These are phyloP conservation scores for Amanita molliuscula DNA, from an alignment of 768 basidiomycete species.

Conservation along the genomic window DNA sequence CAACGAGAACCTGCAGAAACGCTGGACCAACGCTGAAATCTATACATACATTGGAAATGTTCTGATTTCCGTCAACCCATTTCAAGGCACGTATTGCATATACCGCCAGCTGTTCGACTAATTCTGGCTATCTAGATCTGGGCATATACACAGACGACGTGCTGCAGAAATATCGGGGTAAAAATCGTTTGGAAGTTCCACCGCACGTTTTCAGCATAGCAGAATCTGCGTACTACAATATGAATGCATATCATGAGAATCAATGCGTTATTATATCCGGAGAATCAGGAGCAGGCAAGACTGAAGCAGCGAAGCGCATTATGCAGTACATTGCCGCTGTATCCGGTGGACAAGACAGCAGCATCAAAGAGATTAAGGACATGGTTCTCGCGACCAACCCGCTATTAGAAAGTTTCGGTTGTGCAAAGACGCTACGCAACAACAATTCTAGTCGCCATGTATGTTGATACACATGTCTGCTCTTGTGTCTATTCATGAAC, in stretches of 20 bases:
- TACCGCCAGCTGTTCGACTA: background rate
- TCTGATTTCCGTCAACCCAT: slow-evolving; percentile 98
- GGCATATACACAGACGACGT: slow-evolving; percentile 95
- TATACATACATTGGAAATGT: slow-evolving; percentile 99
- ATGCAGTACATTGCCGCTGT: slow-evolving; percentile 99
- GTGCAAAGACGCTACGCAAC: slow-evolving; percentile 96
- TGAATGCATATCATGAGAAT: slow-evolving; percentile 99
- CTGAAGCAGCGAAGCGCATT: slow-evolving; percentile 97
- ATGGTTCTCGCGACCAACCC: slow-evolving; percentile 99
- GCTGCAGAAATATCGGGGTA: slow-evolving; percentile 79
- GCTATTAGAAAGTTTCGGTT: slow-evolving; percentile 93
- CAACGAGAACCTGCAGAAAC: slow-evolving; percentile 96
- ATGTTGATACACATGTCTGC: slow-evolving; percentile 20
- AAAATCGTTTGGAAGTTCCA: slow-evolving; percentile 96
- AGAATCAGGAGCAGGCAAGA: slow-evolving; percentile 98
- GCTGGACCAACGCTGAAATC: slow-evolving; percentile 92
- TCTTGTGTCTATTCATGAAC: slow-evolving; percentile 11
- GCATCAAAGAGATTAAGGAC: slow-evolving; percentile 97
- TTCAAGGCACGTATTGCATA: slow-evolving; percentile 54
- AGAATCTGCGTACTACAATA: slow-evolving; percentile 95
- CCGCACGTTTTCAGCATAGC: slow-evolving; percentile 98
- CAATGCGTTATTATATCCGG: slow-evolving; percentile 99
- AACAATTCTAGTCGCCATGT: slow-evolving; percentile 99
- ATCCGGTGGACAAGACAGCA: slow-evolving; percentile 77
- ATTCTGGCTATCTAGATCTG: slow-evolving; percentile 47